These are phyloP conservation scores for Sambucus nigra DNA, from an alignment of 129 eudicot genomes.

Conservation along the genomic window DNA sequence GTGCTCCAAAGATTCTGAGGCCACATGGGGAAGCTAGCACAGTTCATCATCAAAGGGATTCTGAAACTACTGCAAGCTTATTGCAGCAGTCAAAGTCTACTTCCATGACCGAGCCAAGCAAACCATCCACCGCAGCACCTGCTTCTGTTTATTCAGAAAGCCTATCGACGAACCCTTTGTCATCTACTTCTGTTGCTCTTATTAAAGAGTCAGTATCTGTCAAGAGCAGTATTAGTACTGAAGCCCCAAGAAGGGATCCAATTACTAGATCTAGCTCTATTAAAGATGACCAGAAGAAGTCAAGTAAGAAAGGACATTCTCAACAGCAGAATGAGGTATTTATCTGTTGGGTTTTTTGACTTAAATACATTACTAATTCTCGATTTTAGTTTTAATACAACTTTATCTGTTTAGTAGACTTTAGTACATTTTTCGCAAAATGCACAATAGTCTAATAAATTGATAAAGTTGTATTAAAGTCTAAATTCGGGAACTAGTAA, in stretches of 20 bases:
- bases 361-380: no score
- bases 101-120: slow-evolving; percentile 6
- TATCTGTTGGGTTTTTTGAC: background rate
- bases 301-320: slow-evolving; percentile 14
- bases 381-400: no score
- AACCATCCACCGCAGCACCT: slow-evolving; percentile 9
- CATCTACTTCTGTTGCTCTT: slow-evolving; percentile 13
- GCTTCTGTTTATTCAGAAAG: slow-evolving; percentile 18
- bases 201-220: slow-evolving; percentile 14
- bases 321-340: slow-evolving; percentile 34
- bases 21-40: slow-evolving; percentile 24
- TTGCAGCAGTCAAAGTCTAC: slow-evolving; percentile 20
- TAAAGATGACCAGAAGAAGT: slow-evolving; percentile 26
- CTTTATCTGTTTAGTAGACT: no score
- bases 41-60: slow-evolving; percentile 23
- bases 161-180: slow-evolving; percentile 3
- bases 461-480: no score
- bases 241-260: slow-evolving; percentile 12
- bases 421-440: no score
- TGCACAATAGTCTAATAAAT: no score
- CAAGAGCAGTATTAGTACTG: slow-evolving; percentile 5
- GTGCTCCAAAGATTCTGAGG: slow-evolving; percentile 19
- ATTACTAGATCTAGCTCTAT: slow-evolving; percentile 20
- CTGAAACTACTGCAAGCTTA: slow-evolving; percentile 22
- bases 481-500: no score